These are phyloP conservation scores for Trichoderma semiorbis DNA, from an alignment of 2,329 filamentous ascomycete genomes.

Conservation along the genomic window DNA sequence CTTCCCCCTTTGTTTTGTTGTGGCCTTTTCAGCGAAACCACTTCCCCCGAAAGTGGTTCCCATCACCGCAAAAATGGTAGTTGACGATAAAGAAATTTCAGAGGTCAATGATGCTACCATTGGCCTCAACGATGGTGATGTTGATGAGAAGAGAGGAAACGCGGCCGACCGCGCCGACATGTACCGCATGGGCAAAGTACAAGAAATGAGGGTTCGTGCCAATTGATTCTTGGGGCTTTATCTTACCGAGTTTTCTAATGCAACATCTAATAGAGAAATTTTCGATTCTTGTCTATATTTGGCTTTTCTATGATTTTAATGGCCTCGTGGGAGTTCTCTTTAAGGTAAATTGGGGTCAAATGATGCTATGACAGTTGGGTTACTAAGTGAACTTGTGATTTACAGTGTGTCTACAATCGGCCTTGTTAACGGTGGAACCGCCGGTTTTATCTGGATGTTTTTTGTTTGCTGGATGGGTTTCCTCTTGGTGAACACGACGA, in stretches of 20 bases:
- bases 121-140: not conserved
- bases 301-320: constrained; percentile 4
- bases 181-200: constrained; percentile 2
- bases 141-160: not conserved
- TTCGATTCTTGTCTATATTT: constrained; percentile 2
- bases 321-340: constrained; percentile 1
- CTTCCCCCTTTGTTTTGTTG: not conserved
- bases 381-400: not conserved
- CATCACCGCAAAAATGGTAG: not conserved
- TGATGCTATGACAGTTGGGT: too few relatives aligned
- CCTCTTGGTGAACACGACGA: constrained; percentile 37
- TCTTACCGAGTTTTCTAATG: not conserved
- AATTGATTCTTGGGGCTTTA: too few relatives aligned
- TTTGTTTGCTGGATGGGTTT: constrained; percentile 39
- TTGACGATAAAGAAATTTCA: not conserved
- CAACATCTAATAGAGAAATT: not conserved
- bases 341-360: not conserved
- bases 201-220: constrained; percentile 2
- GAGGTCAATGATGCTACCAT: not conserved
- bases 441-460: constrained; percentile 45
- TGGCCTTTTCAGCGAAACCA: not conserved
- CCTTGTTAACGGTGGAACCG: constrained; percentile 42
- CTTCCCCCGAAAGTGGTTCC: not conserved
- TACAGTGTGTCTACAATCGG: constrained; percentile 17
- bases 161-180: constrained; percentile 4